Base-by-base conservation (phyloP, 2,329 filamentous ascomycete species). In the Aspergillus pseudoglaucus region DNA sequence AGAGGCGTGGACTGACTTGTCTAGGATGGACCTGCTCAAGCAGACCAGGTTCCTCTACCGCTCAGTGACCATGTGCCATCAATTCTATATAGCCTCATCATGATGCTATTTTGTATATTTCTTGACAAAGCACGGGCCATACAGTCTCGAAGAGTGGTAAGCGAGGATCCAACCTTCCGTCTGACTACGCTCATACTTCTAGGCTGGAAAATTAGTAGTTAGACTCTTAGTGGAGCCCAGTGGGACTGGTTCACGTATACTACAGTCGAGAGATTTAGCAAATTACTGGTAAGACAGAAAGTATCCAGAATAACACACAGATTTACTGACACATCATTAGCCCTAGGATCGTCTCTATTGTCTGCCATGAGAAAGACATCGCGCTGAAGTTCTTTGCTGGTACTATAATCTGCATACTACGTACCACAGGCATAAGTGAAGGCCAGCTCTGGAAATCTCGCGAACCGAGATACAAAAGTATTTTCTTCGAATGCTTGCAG, bases 151-250 rank as follows among this genome's bases (percentile, higher is more conserved):
- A 55, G 54, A 56, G 50, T 58, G 52, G 59, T 64, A 52, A 42
- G 10, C 15, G 3, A n/a, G 10, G 10, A 7, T 12, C 9, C 7
- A 18, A 14, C 15, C 23, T 4, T 23, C n/a, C 38, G 12, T 37
- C 15, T 37, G 30, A 42, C 25, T 30, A 12, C n/a, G 23, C 54
- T 59, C 22, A 59, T 14, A 10, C 25, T 30, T 33, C 22, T 22
- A 64, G 61, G 52, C 53, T 17, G 61, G 60, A 1, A 61, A 59
- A 39, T 43, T 57, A 14, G 39, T 64, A 4, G 43, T 56, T 14
- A 60, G 63, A 45, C 27, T 59, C 17, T 20, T 60, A 3, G 45
- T 47, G 8, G 51, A 52, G 10, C 53, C 48, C 22, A 20, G 53
- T 14, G 45, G 47, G 3, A 47, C 49, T 23, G 43, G 49, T 12